These are phyloP conservation scores for Streptanthus diversifolius DNA, from an alignment of 345 rosid genomes.

Conservation along the genomic window DNA sequence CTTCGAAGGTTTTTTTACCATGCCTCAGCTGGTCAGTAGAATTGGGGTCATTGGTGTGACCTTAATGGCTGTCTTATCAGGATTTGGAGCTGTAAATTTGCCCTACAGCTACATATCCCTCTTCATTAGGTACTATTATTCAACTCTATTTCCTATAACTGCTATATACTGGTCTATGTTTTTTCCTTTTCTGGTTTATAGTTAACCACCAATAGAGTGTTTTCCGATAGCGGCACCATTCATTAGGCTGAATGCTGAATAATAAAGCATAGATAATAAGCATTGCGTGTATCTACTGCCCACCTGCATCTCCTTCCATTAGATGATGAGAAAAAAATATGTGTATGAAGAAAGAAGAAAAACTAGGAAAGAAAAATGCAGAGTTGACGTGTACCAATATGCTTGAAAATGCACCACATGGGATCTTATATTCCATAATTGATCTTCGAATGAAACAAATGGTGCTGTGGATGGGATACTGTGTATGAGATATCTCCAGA, in stretches of 20 bases:
- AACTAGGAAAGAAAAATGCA: not conserved
- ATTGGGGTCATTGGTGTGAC: slow-evolving; percentile 98
- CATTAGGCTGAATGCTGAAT: too few relatives aligned
- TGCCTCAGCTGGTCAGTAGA: slow-evolving; percentile 94
- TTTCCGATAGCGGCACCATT: not conserved
- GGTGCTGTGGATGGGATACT: not conserved
- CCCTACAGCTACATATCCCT: slow-evolving; percentile 97
- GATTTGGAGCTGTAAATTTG: slow-evolving; percentile 97
- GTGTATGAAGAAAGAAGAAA: not conserved
- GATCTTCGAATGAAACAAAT: not conserved
- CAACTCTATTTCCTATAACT: not conserved
- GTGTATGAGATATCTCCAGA: not conserved
- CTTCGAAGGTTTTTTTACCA: slow-evolving; percentile 74
- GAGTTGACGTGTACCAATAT: not conserved
- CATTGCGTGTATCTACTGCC: not conserved
- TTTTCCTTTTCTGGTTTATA: not conserved
- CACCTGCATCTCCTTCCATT: slow-evolving; percentile 3
- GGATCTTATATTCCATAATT: not conserved
- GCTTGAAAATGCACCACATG: not conserved
- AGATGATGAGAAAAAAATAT: not conserved
- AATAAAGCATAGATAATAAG: not conserved
- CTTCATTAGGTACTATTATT: slow-evolving; percentile 71
- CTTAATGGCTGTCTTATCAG: slow-evolving; percentile 93
- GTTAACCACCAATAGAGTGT: not conserved
- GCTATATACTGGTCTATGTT: not conserved